A percentile compares a stretch with the other conserved stretches of the same genome.
These are phyloP conservation scores for Alternaria arbusti DNA, from an alignment of 2,329 filamentous ascomycete species.

Conservation along the genomic window DNA sequence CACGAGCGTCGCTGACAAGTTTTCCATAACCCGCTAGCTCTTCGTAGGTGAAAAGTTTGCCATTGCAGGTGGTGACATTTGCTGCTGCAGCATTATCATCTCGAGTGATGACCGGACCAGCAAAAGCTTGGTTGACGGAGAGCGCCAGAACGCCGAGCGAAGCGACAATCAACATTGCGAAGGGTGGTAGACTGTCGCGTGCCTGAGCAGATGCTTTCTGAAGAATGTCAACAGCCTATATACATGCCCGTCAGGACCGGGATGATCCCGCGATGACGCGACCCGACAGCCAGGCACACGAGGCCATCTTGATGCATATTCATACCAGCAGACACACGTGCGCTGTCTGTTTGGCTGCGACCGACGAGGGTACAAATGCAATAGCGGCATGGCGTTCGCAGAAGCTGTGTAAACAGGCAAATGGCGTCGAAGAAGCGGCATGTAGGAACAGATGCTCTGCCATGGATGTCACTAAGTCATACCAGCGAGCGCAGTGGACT, in stretches of 20 bases:
- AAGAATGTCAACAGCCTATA: neutral
- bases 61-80: conserved; percentile 61
- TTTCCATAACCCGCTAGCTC: conserved; percentile 71
- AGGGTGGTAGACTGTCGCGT: conserved; percentile 17
- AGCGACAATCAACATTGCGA: conserved; percentile 27
- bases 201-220: conserved; percentile 4
- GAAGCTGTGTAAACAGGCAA: neutral
- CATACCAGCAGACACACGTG: neutral
- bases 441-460: conserved; percentile 18
- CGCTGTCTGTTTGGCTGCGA: conserved; percentile 22
- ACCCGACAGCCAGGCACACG: conserved; percentile 9
- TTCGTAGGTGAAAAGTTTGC: conserved; percentile 69
- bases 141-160: conserved; percentile 27
- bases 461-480: conserved; percentile 2
- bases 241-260: conserved; percentile 3
- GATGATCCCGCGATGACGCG: conserved; percentile 11
- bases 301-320: neutral
- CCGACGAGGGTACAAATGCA: neutral
- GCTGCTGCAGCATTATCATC: conserved; percentile 12
- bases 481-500: neutral
- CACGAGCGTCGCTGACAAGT: conserved; percentile 63
- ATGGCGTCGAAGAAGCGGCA: conserved; percentile 7
- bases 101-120: conserved; percentile 20
- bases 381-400: conserved; percentile 5
- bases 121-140: conserved; percentile 18